phyloP scores from a whole-genome alignment of 2,329 filamentous ascomycete species.

The Ascochyta rabiei region DNA sequence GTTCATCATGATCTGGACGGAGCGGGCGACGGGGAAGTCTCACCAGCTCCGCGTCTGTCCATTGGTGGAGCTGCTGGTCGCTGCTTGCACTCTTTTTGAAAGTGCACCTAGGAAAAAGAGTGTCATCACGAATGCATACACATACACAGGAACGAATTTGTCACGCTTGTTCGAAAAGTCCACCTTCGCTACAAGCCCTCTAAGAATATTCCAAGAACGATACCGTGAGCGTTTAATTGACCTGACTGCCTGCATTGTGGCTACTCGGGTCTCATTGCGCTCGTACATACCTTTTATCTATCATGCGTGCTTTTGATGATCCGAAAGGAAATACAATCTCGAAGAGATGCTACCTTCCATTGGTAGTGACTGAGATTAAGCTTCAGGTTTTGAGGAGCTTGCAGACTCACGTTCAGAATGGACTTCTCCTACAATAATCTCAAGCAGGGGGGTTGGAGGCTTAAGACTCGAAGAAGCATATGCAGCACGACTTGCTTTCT shows the following conservation, averaged over 20 bases:
- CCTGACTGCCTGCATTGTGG: conserved; percentile 42
- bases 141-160: conserved; percentile 46
- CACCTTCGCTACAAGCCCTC: conserved; percentile 48
- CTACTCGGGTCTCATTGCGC: conserved; percentile 48
- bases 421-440: no score
- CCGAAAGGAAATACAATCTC: no score
- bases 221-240: conserved; percentile 47
- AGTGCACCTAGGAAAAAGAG: not conserved
- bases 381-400: no score
- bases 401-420: no score
- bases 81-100: no score
- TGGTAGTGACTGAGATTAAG: no score
- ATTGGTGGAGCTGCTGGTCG: no score
- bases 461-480: no score
- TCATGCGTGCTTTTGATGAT: no score
- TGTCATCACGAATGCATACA: not conserved
- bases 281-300: conserved; percentile 33
- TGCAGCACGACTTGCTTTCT: no score
- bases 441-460: no score
- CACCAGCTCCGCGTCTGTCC: not conserved
- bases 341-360: no score
- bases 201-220: conserved; percentile 49
- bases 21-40: not conserved
- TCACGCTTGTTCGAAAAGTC: conserved; percentile 48
- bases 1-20: conserved; percentile 2